Evolutionary conservation across 163 green algal genomes (phyloP).

Genomic region (Coccomyxa subellipsoidea): DNA sequence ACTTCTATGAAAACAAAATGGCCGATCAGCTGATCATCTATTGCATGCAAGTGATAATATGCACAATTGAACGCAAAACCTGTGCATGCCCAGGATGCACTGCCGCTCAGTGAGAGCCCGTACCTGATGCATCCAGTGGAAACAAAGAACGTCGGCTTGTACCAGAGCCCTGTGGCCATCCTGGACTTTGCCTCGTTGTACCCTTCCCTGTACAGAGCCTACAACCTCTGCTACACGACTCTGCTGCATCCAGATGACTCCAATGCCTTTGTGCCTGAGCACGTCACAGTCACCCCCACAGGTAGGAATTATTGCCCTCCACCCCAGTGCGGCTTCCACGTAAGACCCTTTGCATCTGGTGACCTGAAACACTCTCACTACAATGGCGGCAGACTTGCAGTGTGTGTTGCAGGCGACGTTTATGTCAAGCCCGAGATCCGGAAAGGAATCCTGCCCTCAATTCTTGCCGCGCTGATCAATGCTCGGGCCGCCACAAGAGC

Average conservation of each 20-base stretch:
- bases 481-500: conserved; percentile 53
- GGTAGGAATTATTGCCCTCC: conserved; percentile 3
- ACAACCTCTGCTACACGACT: conserved; percentile 84
- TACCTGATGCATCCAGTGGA: conserved; percentile 84
- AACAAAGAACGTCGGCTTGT: conserved; percentile 47
- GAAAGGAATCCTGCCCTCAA: conserved; percentile 65
- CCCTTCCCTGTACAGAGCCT: conserved; percentile 67
- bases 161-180: conserved; percentile 64
- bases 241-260: conserved; percentile 46
- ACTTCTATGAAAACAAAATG: not conserved
- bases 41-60: no score
- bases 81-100: conserved; percentile 24
- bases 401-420: not conserved
- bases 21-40: no score
- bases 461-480: conserved; percentile 69
- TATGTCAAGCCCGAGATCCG: conserved; percentile 67
- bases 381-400: no score
- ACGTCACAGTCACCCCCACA: conserved; percentile 52
- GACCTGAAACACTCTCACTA: no score
- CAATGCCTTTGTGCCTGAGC: conserved; percentile 21
- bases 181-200: conserved; percentile 83
- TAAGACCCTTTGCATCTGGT: no score
- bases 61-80: not conserved
- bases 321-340: not conserved
- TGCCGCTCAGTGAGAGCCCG: conserved; percentile 58